Evolutionary conservation across 345 rosid genomes (phyloP), one percentile per base, ranked within the genome.

Genomic region (Eucalyptus regnans): DNA sequence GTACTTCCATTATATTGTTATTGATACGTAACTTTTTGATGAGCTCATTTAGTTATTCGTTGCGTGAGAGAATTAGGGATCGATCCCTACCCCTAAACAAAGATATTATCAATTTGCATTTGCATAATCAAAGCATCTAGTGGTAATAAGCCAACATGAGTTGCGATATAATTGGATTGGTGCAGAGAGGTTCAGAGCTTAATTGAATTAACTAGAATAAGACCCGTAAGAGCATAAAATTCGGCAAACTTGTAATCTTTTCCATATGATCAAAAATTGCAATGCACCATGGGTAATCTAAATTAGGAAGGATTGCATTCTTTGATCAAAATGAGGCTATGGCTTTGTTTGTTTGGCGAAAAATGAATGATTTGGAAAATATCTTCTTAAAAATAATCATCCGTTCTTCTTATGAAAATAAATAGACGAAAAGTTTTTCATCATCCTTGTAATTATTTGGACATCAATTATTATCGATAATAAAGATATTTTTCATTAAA

Each of bases 291-390:
- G 48, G 46, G 83, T 76, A 44, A 37, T 76, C 83, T 76, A 37
- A 18, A 76, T 76, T 76, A 76, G 46, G 83, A 76, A 20, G 25
- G 27, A 37, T 37, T 37, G 83, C 83, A 18, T 18, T 76, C 83
- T 76, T 37, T 37, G 27, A 76, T 76, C 48, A 76, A 10, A 71
- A 71, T 71, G 46, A 18, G 83, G 83, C 8, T 5, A 37, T 20
- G 3, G 1, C 12, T 56, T 23, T 25, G 3, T 56, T 56, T 56
- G 3, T 56, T 56, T 23, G 0, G 29, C 3, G 1, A 9, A 56
- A 56, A 56, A 23, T 56, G 3, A 22, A 56, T 56, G 29, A 56
- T 56, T 23, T 23, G 12, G 2, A 56, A 56, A 9, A 22, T 56
- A 56, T 56, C 0, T 56, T 23, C 3, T 22, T 56, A 23, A 23